These are phyloP conservation scores for Cyberlindnera sargentensis DNA, from an alignment of 805 yeast genomes.

Conservation along the genomic window DNA sequence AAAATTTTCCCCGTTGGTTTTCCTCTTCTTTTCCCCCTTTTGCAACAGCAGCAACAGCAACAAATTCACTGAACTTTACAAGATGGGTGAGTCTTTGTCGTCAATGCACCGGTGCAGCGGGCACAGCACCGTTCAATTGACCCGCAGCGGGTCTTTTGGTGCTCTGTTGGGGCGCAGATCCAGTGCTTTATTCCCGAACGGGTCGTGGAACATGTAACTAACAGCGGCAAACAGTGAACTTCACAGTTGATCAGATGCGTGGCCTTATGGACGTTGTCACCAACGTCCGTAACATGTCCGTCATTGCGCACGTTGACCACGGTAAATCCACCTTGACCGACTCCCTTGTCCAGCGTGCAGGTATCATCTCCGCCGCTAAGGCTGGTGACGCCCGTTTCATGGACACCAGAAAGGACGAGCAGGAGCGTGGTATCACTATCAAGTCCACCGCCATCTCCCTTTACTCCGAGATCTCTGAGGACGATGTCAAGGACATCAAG, in stretches of 20 bases:
- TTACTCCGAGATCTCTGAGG: conserved; percentile 79
- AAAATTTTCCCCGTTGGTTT: conserved; percentile 3
- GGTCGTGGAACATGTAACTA: conserved; percentile 10
- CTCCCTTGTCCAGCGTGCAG: conserved; percentile 98
- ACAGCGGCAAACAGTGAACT: conserved; percentile 33
- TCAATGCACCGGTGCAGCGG: background rate
- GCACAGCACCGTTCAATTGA: background rate
- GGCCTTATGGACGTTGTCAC: conserved; percentile 99
- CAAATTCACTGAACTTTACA: conserved; percentile 15
- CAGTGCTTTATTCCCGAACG: too few species aligned
- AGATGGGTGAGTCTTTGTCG: conserved; percentile 22
- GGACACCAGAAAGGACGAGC: conserved; percentile 99
- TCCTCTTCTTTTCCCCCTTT: conserved; percentile 2
- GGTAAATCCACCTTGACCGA: conserved; percentile 99
- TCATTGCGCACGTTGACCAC: conserved; percentile 99
- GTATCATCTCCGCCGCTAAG: conserved; percentile 99
- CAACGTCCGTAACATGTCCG: conserved; percentile 99
- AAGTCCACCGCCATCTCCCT: conserved; percentile 98
- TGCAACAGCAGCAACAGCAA: background rate
- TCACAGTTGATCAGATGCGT: conserved; percentile 89
- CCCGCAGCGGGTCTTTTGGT: background rate
- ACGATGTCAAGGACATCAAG: conserved; percentile 83
- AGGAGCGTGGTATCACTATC: conserved; percentile 99
- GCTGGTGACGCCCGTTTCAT: conserved; percentile 99
- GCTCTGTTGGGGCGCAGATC: too few species aligned